Base-by-base conservation (phyloP, 2,329 filamentous ascomycete genomes). In the Clonostachys solani region DNA sequence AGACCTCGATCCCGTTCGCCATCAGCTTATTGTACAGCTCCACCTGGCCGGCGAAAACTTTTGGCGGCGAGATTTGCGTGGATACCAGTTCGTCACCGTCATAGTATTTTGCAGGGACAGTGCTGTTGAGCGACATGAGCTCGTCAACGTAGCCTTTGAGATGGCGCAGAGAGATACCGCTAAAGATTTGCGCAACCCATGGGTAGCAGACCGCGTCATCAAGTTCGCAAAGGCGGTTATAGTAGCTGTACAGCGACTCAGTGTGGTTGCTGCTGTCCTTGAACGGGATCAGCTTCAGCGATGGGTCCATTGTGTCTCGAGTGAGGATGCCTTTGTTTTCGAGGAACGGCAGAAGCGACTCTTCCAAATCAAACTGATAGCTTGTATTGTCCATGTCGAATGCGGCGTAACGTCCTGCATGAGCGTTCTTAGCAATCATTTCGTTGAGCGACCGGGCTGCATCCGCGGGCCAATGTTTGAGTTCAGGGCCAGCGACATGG, bases 331-430 rank as follows among this genome's bases (percentile, higher is more conserved):
- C 66, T 46, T 61, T 64, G 57, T 62, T 65, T 50, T 73, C 70
- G 43, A 73, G 67, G 40, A 57, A 73, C 3, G 70, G 68, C 45
- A 73, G 56, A 45, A 73, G 56, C 3, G 67, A 69, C 55, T 73
- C 70, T 47, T 72, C 68, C 12, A 73, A 52, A 45, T 73, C 70
- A 44, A 58, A 70, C 43, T 60, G 62, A 36, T 65, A 73, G 51
- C 63, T 65, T 4, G 70, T 73, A 56, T 73, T 72, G 60, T 73
- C 70, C 69, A 72, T 72, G 57, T 73, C 67, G 42, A 71, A 71
- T 19, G 66, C 60, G 12, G 68, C 67, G 41, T 67, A 71, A 45
- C 60, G 60, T 19, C 64, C 63, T 42, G 58, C 52, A 57, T 69
- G 57, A 18, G 65, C 65, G 47, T 71, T 69, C 45, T 54, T 54